Base-by-base conservation (phyloP, 2,329 filamentous ascomycete genomes). In the Ceratocystiopsis minuta region DNA sequence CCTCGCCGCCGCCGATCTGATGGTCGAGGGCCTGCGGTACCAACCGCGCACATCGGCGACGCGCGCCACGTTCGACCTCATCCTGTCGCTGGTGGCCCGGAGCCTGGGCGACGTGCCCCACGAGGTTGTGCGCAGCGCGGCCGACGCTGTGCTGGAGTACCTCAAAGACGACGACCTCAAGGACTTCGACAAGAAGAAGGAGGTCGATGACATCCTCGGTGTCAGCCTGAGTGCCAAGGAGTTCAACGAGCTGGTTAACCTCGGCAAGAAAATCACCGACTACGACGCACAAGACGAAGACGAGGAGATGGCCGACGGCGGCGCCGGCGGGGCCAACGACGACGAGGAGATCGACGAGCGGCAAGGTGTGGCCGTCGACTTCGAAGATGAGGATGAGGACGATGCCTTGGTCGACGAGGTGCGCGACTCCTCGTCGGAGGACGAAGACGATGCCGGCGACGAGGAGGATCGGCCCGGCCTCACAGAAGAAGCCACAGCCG, bases 201-300 rank as follows among this genome's bases (percentile, higher is more conserved):
- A 95, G 57, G 76, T 96, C 36, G 90, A 98, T 53, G 90, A 96
- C 49, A 76, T 96, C 45, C 61, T 98, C 36, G 90, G 88, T n/a
- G 72, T 72, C 33, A 76, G 77, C 1, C 73, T 95, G 65, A 78
- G 70, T 39, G 74, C 84, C 1, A 93, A 95, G 56, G 80, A 94
- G 57, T 98, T 96, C 65, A 96, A 96, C 56, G 88, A 96, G 62
- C 64, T 98, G 50, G 78, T 96, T 43, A 98, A 95, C 55, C 65
- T 98, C 36, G 85, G 87, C 49, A 98, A 98, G 66, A 98, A 98
- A 63, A 94, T 98, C 48, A 98, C 90, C 39, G 90, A 98, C 58
- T 98, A 96, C 60, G 83, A 96, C 60, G 83, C 83, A 34, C 86
- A 96, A 57, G 88, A 96, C 49, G 90, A 95, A 34, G 87, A 95